Percentiles rank a stretch among this genome's conserved stretches.
Conservation (phyloP, 179 eudicot genomes). For the Spergularia azorica region DNA sequence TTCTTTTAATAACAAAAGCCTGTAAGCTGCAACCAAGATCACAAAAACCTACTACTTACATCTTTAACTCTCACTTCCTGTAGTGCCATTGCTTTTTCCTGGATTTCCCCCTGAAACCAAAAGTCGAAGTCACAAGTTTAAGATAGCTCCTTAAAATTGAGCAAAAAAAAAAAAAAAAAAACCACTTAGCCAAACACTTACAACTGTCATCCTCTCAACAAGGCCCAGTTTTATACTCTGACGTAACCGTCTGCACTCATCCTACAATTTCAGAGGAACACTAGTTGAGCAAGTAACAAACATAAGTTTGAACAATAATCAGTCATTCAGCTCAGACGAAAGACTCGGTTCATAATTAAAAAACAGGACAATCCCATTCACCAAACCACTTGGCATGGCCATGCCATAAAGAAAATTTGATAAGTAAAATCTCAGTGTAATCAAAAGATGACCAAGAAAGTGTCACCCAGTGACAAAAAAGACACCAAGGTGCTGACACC, state of each 20-base stretch:
- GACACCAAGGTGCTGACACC: too few relatives aligned
- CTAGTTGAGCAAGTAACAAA: constrained; percentile 28
- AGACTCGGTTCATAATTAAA: not conserved
- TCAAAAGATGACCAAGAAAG: too few relatives aligned
- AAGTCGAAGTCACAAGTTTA: constrained; percentile 3
- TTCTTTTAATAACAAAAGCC: not conserved
- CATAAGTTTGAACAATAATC: constrained; percentile 5
- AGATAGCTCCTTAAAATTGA: not conserved
- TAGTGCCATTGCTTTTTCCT: constrained; percentile 74
- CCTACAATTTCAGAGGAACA: constrained; percentile 51
- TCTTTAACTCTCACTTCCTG: constrained; percentile 72
- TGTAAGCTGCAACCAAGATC: not conserved
- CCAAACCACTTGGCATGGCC: not conserved
- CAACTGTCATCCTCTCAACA: constrained; percentile 83
- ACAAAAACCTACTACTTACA: constrained; percentile 48
- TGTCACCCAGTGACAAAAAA: too few relatives aligned
- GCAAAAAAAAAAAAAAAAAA: not conserved
- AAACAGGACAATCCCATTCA: not conserved
- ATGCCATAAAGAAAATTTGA: too few relatives aligned
- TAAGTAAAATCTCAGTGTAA: not conserved
- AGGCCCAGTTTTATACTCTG: constrained; percentile 95
- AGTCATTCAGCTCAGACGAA: not conserved
- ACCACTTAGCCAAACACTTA: constrained; percentile 31
- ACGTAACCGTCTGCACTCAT: constrained; percentile 93
- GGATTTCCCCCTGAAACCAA: constrained; percentile 75